Evolutionary conservation across 2,329 filamentous ascomycete genomes (phyloP), one percentile per base, ranked within the genome.

Genomic region (Phialemonium atrogriseum): DNA sequence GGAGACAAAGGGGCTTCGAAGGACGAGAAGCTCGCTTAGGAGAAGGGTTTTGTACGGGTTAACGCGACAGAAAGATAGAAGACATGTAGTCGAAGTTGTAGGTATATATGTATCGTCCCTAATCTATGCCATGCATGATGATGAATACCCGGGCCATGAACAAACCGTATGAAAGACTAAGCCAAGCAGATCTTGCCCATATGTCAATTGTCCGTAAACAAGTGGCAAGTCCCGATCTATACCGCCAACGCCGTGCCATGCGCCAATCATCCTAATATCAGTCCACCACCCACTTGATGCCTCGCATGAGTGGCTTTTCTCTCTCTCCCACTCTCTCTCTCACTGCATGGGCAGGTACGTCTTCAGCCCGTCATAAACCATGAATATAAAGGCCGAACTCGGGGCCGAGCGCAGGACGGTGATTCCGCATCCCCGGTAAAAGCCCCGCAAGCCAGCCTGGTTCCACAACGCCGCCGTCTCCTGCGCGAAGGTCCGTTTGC

Each of bases 351-450:
- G 66, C 48, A 91, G 70, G 44, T 76, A 64, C 41, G 67, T 70
- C 62, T 87, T 87, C 55, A 98, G 58, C 10, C 79, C 82, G 59
- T 96, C 91, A 53, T 88, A 96, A 39, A 96, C 78, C 39, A 91
- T 88, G 51, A 98, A 98, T 38, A 98, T 98, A 51, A 96, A 87
- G 7, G 91, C 91, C n/a, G 88, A 95, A 56, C 88, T 95, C 3
- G 91, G 91, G 19, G 87, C 88, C 21, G 87, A 83, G 38, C 91
- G 75, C 19, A 79, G 67, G 27, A 91, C 86, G 1, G 91, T 98
- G 43, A 98, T 91, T 19, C 91, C 91, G 48, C 91, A 98, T 4
- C 91, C 91, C 32, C 89, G 77, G 55, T 98, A 98, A 54, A 96
- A 66, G 2, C 87, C 89, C 41, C 74, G 80, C 13, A 96, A 37